Evolutionary conservation across 176 grass and related monocot species (phyloP), one percentile per base, ranked within the genome.

Genomic region (Lolium rigidum): DNA sequence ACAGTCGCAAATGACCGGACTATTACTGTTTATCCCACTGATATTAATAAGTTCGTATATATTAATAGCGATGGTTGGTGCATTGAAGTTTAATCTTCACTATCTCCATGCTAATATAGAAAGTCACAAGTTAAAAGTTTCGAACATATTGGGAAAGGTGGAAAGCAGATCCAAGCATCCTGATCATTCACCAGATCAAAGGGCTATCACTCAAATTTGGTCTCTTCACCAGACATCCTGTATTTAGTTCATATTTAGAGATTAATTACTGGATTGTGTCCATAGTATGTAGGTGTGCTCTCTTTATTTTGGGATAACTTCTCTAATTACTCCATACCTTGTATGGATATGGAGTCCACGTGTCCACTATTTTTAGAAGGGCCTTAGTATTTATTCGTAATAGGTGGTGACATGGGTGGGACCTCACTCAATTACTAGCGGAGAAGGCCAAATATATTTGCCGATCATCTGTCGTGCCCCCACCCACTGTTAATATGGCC

Each of bases 81-180:
- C 26, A 72, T 60, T 16, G 46, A 35, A 49, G 25, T 16, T 79
- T 4, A 48, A 84, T 58, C 14, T 28, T 28, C 47, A 75, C 4
- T 52, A 51, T 52, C 22, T 75, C 70, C 21, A 75, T 75, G 72
- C 22, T 75, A 75, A 51, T 74, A 50, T 74, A 50, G 50, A 17
- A 54, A 76, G 26, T 28, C n/a, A 55, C 49, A 76, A 76, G 48
- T 76, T 76, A 25, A 75, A 68, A 51, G 21, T 75, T 75, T 10
- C 25, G 26, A 46, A 74, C 46, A 75, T 75, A 8, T 25, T 22
- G 47, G 25, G 73, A 76, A 76, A 76, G 73, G 46, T 14, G 25
- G 73, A 76, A 76, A 76, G 73, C 25, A 28, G 73, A 31, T 76
- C 73, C 48, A 54, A 20, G 15, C 48, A 76, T 76, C 4, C 48